Evolutionary conservation across 2,329 filamentous ascomycete species (phyloP).

Genomic region (Claviceps sp.): DNA sequence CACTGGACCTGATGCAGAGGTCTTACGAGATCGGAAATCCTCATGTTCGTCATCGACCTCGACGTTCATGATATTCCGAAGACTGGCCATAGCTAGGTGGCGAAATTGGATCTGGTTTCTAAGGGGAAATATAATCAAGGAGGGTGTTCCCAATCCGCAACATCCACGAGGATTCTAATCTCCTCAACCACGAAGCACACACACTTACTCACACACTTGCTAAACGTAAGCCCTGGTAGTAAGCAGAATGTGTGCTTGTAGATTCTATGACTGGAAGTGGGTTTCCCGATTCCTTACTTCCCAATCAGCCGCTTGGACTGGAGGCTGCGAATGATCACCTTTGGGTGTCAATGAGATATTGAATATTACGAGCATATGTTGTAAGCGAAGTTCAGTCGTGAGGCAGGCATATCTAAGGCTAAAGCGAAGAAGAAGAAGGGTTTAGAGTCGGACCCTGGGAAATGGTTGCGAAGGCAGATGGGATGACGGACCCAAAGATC

Average conservation of each 20-base stretch:
- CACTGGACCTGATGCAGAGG: constrained; percentile 23
- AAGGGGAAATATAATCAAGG: not conserved
- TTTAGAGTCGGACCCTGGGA: not conserved
- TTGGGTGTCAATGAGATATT: not conserved
- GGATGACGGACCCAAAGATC: constrained; percentile 4
- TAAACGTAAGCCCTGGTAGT: constrained; percentile 4
- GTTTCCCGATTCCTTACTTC: not conserved
- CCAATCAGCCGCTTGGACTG: constrained; percentile 1
- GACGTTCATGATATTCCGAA: constrained; percentile 44
- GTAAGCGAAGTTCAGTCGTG: constrained; percentile 4
- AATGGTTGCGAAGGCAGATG: constrained; percentile 1
- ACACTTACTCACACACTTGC: constrained; percentile 24
- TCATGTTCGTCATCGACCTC: constrained; percentile 36
- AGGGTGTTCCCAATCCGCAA: constrained; percentile 2
- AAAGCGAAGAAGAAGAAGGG: not conserved
- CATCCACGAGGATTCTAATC: constrained; percentile 1
- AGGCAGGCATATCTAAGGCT: constrained; percentile 3
- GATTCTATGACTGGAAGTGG: constrained; percentile 2
- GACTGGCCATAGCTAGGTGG: constrained; percentile 36
- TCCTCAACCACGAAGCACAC: constrained; percentile 4
- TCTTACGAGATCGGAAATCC: constrained; percentile 29
- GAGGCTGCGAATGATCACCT: constrained; percentile 7
- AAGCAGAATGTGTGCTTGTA: constrained; percentile 4
- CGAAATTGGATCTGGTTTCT: constrained; percentile 24
- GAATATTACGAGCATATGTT: constrained; percentile 3